Evolutionary conservation across 2,329 filamentous ascomycete species (phyloP).

Genomic region (Talaromyces pinophilus): DNA sequence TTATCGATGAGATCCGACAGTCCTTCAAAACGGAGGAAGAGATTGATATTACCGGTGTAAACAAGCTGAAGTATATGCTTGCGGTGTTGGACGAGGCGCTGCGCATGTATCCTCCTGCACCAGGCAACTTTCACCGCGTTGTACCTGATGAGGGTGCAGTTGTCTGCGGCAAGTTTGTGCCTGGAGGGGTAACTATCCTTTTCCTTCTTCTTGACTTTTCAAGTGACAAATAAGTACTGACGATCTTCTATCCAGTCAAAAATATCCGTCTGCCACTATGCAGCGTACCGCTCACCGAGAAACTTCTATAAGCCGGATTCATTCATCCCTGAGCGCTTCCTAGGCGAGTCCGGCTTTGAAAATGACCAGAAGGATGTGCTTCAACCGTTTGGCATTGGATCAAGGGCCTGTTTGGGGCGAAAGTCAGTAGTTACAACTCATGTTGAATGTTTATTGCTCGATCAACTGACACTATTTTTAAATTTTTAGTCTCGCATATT

Average conservation of each 20-base stretch:
- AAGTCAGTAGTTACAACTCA: background rate
- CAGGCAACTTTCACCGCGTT: constrained; percentile 28
- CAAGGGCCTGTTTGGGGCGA: background rate
- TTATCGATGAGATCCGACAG: background rate
- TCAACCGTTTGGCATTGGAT: background rate
- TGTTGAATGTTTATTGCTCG: background rate
- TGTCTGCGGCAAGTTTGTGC: constrained; percentile 19
- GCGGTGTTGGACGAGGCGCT: constrained; percentile 50
- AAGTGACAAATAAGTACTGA: background rate
- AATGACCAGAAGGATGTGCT: background rate
- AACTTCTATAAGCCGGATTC: background rate
- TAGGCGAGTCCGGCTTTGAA: background rate
- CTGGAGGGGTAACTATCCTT: background rate
- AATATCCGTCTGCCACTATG: background rate
- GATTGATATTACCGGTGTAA: background rate
- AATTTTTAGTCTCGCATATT: background rate
- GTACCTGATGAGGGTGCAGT: constrained; percentile 23
- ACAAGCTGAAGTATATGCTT: constrained; percentile 29
- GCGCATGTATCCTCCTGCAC: constrained; percentile 46
- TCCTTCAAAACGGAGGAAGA: background rate
- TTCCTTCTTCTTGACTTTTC: background rate
- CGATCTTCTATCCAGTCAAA: background rate
- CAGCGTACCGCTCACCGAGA: background rate
- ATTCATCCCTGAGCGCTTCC: background rate
- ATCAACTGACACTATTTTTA: background rate